Conservation (phyloP, 2,329 filamentous ascomycete genomes). For the Colletotrichum incanum region DNA sequence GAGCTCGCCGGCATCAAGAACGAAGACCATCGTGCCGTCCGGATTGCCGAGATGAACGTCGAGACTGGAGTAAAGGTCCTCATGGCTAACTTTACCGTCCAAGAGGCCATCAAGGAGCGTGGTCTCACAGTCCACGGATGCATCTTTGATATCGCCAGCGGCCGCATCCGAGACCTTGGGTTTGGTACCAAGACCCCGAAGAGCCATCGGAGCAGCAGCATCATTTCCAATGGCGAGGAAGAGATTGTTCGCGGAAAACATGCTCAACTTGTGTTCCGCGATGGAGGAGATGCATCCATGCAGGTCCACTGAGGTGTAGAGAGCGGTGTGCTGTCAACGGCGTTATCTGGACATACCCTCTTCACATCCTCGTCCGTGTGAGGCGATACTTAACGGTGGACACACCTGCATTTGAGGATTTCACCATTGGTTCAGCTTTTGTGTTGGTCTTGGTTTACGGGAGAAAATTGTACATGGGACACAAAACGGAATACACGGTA, state of each 20-base stretch:
- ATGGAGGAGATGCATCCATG: slow-evolving; percentile 56
- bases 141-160: slow-evolving; percentile 76
- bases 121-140: slow-evolving; percentile 84
- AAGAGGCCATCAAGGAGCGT: slow-evolving; percentile 79
- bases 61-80: slow-evolving; percentile 77
- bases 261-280: slow-evolving; percentile 66
- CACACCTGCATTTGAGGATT: background rate
- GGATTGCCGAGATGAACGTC: slow-evolving; percentile 85
- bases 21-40: slow-evolving; percentile 68
- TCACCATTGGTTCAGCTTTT: background rate
- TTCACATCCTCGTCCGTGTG: background rate
- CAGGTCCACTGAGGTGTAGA: slow-evolving; percentile 43
- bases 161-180: slow-evolving; percentile 65
- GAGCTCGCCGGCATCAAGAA: slow-evolving; percentile 71
- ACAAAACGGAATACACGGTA: background rate
- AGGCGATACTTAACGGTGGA: background rate
- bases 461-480: background rate
- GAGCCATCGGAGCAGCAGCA: slow-evolving; percentile 30
- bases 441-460: background rate
- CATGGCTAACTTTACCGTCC: slow-evolving; percentile 77
- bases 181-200: slow-evolving; percentile 54
- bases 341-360: background rate
- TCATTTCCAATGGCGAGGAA: slow-evolving; percentile 39
- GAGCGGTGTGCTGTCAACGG: background rate
- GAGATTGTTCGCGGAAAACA: slow-evolving; percentile 65